These are phyloP conservation scores for Pestalotiopsis sp. DNA, from an alignment of 2,329 filamentous ascomycete genomes.

Conservation along the genomic window DNA sequence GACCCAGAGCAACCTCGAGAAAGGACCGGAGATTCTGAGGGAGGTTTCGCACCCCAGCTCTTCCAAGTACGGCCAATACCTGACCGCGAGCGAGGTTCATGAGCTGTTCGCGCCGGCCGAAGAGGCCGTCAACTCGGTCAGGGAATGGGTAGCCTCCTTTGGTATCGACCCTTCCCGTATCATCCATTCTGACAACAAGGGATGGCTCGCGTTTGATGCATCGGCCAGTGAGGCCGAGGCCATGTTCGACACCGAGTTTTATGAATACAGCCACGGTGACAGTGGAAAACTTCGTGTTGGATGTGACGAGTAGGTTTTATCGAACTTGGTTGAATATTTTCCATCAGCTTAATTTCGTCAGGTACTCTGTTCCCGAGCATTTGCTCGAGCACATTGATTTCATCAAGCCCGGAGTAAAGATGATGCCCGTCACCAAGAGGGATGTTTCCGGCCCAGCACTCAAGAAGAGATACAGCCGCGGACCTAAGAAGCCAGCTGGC, in stretches of 20 bases:
- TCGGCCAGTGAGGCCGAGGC: conserved; percentile 33
- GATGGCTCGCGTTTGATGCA: conserved; percentile 40
- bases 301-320: conserved; percentile 4
- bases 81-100: conserved; percentile 37
- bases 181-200: conserved; percentile 26
- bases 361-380: conserved; percentile 22
- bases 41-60: conserved; percentile 27
- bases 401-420: conserved; percentile 47
- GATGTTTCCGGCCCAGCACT: not conserved
- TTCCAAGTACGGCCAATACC: conserved; percentile 38
- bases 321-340: conserved; percentile 18
- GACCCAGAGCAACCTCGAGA: conserved; percentile 10
- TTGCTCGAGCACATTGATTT: conserved; percentile 47
- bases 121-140: conserved; percentile 31
- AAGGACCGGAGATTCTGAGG: not conserved
- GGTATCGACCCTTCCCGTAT: conserved; percentile 30
- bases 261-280: conserved; percentile 33
- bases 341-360: conserved; percentile 21
- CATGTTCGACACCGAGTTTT: conserved; percentile 36
- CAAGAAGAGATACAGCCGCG: conserved; percentile 13
- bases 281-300: not conserved
- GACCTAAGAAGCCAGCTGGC: conserved; percentile 12
- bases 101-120: conserved; percentile 38
- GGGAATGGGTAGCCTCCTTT: conserved; percentile 32
- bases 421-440: conserved; percentile 20